Evolutionary conservation across 208 protist species (phyloP), one percentile per base, ranked within the genome.

Genomic region (Crithidia bombi): DNA sequence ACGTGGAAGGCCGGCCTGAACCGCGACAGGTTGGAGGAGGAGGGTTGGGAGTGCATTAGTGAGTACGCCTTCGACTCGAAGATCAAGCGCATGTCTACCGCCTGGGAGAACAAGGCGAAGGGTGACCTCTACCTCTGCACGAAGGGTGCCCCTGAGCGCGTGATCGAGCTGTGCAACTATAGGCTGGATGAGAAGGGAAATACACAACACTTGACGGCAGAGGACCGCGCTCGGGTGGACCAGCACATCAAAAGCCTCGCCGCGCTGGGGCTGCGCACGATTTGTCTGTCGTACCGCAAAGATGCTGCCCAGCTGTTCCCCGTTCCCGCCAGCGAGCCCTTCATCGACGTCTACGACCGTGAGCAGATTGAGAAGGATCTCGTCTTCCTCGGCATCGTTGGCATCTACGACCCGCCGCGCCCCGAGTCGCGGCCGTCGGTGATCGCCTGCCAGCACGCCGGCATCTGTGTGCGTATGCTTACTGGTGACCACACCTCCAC

Each of bases 391-490:
- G 94, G 94, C 25, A 70, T 98, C 57, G 91, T 97, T 44, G 94
- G 94, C 38, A 96, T 98, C 69, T 94, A 96, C 64, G 94, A 98
- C 72, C 94, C 94, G 26, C 92, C 91, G 5, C 83, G 94, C 36
- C 82, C 84, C 11, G 94, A 96, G 79, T 93, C 91, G 23, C 85
- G 65, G 14, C 82, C 85, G 39, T 91, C 93, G 23, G 89, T 97
- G 39, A 68, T 90, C 36, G 81, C 87, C 12, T 97, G 93, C 73
- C 88, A 97, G 68, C 75, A 93, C 61, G 93, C 93, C 54, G 90
- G 91, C 55, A 95, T 97, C 70, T 55, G 69, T 38, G 93, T 97
- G 72, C 88, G 90, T 61, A 96, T 97, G 91, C 75, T 96, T 23
- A 97, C 93, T 10, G 94, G 94, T 49, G 94, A 98, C 76, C 92